Evolutionary conservation across 441 rosid species (phyloP).

Genomic region (Euphorbia corollata): DNA sequence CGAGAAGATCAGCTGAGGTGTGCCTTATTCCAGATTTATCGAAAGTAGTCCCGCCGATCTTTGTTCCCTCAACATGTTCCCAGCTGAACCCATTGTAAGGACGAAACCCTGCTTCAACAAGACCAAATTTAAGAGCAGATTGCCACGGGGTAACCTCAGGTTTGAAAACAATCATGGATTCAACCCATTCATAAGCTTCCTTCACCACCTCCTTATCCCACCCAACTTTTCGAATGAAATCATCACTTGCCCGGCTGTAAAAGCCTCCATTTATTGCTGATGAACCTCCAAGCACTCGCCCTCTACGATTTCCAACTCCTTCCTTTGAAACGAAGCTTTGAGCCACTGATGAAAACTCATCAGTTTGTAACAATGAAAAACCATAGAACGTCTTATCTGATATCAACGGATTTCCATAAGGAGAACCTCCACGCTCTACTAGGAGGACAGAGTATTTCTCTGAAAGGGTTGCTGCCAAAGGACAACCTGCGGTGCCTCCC

Average conservation of each 20-base stretch:
- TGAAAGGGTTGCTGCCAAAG: conserved; percentile 61
- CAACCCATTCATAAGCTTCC: conserved; percentile 65
- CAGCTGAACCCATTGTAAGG: conserved; percentile 59
- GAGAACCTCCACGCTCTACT: conserved; percentile 61
- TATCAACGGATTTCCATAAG: conserved; percentile 50
- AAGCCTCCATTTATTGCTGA: conserved; percentile 68
- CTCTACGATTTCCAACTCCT: conserved; percentile 47
- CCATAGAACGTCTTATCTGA: conserved; percentile 38
- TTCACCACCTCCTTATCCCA: conserved; percentile 58
- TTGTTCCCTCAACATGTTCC: conserved; percentile 72
- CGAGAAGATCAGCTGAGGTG: conserved; percentile 68
- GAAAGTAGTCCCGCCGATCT: conserved; percentile 59
- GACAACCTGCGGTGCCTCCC: conserved; percentile 67
- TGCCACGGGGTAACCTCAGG: conserved; percentile 66
- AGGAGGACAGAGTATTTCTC: conserved; percentile 52
- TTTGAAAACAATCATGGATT: conserved; percentile 51
- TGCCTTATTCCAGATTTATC: conserved; percentile 56
- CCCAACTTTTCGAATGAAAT: conserved; percentile 39
- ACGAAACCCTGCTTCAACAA: conserved; percentile 63
- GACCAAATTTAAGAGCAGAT: conserved; percentile 41
- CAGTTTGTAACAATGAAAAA: conserved; percentile 42
- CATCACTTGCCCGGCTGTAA: conserved; percentile 58
- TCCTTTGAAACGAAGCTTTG: conserved; percentile 54
- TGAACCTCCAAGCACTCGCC: conserved; percentile 68
- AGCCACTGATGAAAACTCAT: conserved; percentile 50